Evolutionary conservation across 371 early-diverging fungal genomes (phyloP), one percentile per base, ranked within the genome.

Genomic region (Syncephalis plumigaleata): DNA sequence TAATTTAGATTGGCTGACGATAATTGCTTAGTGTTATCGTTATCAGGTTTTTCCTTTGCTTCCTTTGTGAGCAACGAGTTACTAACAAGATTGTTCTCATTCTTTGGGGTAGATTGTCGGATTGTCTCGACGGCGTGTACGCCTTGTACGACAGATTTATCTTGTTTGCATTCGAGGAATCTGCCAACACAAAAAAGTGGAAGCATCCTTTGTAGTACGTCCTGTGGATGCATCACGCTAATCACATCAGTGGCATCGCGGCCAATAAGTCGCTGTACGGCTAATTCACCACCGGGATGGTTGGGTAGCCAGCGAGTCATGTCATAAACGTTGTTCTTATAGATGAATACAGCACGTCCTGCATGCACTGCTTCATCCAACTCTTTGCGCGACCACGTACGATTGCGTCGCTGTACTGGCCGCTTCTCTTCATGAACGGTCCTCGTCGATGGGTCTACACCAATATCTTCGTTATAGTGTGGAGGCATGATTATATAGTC

Each of bases 241-340:
- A 90, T 81, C 47, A 81, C 89, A 59, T 91, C 93, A 0, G 94
- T 91, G 16, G 88, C 88, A 60, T 95, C 92, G 54, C 71, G 77
- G 51, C 94, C 94, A 42, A 79, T 68, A 64, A 83, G 74, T 60
- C 90, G 84, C 52, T 66, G 61, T 40, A 95, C 67, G 44, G 87
- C 84, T 20, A 87, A 68, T 40, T 78, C 80, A 22, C 96, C 96
- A 31, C 96, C 96, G 1, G 96, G 96, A 56, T 95, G 96, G 47
- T 71, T 68, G 53, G 68, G 66, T 51, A 79, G 59, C 66, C 86
- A 90, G 40, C 74, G 77, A 55, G 84, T 79, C 31, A 91, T 70
- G 59, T 83, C 79, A 69, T 87, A 88, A 49, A 91, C 91, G 60
- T 85, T 82, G 39, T 66, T 65, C 38, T 83, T 76, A 49, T 71